These are phyloP conservation scores for Naegleria fowleri DNA, from an alignment of 208 protist species.

Conservation along the genomic window DNA sequence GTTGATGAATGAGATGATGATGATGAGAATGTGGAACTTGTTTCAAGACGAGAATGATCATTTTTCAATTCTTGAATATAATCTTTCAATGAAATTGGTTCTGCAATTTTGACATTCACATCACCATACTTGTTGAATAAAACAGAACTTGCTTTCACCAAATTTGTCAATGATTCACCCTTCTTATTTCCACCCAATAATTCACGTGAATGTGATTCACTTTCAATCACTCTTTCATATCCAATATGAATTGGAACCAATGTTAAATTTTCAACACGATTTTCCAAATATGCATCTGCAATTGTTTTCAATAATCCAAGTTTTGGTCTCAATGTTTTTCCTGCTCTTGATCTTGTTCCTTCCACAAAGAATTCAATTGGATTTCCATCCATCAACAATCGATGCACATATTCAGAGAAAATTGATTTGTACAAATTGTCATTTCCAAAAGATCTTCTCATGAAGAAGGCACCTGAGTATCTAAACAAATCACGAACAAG, in stretches of 20 bases:
- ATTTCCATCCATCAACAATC: constrained; percentile 55
- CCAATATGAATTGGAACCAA: constrained; percentile 72
- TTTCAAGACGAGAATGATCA: constrained; percentile 37
- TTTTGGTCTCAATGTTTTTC: constrained; percentile 73
- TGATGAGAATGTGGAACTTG: constrained; percentile 46
- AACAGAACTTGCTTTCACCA: constrained; percentile 57
- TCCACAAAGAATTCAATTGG: constrained; percentile 51
- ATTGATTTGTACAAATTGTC: constrained; percentile 67
- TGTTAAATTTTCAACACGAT: constrained; percentile 30
- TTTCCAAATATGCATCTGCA: constrained; percentile 63
- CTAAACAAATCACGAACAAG: constrained; percentile 61
- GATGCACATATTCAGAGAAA: constrained; percentile 69
- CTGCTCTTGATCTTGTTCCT: constrained; percentile 54
- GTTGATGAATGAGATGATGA: constrained; percentile 46
- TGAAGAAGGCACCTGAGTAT: constrained; percentile 80
- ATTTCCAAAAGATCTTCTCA: constrained; percentile 66
- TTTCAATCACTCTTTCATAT: constrained; percentile 78
- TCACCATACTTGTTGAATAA: constrained; percentile 58
- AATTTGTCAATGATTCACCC: constrained; percentile 62
- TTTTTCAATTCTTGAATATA: constrained; percentile 35
- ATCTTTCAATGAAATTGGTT: constrained; percentile 61
- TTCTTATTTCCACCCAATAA: constrained; percentile 72
- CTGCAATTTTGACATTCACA: constrained; percentile 65
- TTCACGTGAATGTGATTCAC: constrained; percentile 67
- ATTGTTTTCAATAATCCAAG: constrained; percentile 79